These are phyloP conservation scores for Hanseniaspora osmophila DNA, from an alignment of 805 yeast genomes.

Conservation along the genomic window DNA sequence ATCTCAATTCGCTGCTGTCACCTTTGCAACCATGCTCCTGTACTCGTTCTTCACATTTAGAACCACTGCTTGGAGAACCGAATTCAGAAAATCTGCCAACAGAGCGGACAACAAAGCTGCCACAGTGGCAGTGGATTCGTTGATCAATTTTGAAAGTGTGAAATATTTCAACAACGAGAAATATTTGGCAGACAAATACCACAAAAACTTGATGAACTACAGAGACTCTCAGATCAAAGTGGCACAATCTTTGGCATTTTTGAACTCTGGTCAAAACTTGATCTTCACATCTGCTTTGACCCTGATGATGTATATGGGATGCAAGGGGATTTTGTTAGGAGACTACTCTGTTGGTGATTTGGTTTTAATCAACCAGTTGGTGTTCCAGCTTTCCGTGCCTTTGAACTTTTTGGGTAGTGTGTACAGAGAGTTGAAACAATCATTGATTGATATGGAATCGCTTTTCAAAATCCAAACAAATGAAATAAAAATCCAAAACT, in stretches of 20 bases:
- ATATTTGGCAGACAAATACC: conserved; percentile 68
- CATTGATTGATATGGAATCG: conserved; percentile 90
- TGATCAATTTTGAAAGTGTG: conserved; percentile 88
- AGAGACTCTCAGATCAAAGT: conserved; percentile 58
- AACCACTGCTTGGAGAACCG: conserved; percentile 94
- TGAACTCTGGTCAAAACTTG: conserved; percentile 67
- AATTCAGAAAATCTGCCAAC: conserved; percentile 79
- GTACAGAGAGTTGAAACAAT: conserved; percentile 85
- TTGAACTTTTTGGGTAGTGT: conserved; percentile 90
- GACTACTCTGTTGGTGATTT: conserved; percentile 83
- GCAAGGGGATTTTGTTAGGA: conserved; percentile 80
- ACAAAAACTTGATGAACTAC: conserved; percentile 55
- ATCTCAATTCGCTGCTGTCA: conserved; percentile 72
- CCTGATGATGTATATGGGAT: conserved; percentile 96
- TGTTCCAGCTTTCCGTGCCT: conserved; percentile 91
- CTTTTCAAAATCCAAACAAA: conserved; percentile 73
- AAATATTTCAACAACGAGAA: conserved; percentile 86
- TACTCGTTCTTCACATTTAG: conserved; percentile 77
- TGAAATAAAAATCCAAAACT: conserved; percentile 49
- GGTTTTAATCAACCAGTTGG: conserved; percentile 87
- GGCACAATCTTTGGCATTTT: conserved; percentile 69
- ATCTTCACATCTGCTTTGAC: conserved; percentile 83
- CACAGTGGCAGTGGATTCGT: conserved; percentile 80
- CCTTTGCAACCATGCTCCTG: conserved; percentile 75
- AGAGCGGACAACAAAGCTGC: conserved; percentile 94